phyloP scores from a whole-genome alignment of 768 basidiomycete genomes.

The Rhizopogon salebrosus region DNA sequence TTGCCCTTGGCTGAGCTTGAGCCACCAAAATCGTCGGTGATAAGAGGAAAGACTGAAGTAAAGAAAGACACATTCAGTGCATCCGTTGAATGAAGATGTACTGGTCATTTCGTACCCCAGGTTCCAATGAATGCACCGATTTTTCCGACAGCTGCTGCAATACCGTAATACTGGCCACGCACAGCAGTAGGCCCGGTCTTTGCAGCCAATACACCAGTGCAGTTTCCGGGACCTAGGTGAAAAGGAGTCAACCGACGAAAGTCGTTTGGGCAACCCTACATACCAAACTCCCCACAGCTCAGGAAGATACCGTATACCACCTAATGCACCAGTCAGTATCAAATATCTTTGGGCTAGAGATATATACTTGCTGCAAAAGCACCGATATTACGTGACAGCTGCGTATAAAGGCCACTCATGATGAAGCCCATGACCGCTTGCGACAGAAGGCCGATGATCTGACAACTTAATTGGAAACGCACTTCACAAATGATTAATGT shows the following conservation, averaged over 20 bases:
- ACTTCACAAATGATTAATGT: background rate
- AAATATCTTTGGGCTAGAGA: background rate
- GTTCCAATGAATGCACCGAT: constrained; percentile 80
- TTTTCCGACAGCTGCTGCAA: constrained; percentile 84
- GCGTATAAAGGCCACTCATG: constrained; percentile 77
- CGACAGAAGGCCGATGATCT: constrained; percentile 63
- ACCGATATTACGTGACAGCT: constrained; percentile 58
- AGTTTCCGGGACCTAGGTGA: constrained; percentile 70
- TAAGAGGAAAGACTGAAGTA: constrained; percentile 57
- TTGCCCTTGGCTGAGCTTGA: constrained; percentile 47
- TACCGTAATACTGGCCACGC: constrained; percentile 81
- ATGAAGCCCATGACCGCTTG: constrained; percentile 82
- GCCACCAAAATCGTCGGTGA: constrained; percentile 66
- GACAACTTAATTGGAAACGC: background rate
- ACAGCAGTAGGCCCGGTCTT: constrained; percentile 84
- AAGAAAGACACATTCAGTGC: background rate
- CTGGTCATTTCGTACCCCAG: constrained; percentile 49
- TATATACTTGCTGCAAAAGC: constrained; percentile 58
- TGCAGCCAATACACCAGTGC: constrained; percentile 76
- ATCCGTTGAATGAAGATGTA: background rate
- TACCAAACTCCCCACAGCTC: constrained; percentile 83
- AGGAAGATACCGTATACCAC: constrained; percentile 91
- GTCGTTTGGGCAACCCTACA: background rate
- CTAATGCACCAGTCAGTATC: constrained; percentile 22
- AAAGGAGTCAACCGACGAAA: constrained; percentile 1